These are phyloP conservation scores for Neoconidiobolus thromboides DNA, from an alignment of 371 early-diverging fungal genomes.

Conservation along the genomic window DNA sequence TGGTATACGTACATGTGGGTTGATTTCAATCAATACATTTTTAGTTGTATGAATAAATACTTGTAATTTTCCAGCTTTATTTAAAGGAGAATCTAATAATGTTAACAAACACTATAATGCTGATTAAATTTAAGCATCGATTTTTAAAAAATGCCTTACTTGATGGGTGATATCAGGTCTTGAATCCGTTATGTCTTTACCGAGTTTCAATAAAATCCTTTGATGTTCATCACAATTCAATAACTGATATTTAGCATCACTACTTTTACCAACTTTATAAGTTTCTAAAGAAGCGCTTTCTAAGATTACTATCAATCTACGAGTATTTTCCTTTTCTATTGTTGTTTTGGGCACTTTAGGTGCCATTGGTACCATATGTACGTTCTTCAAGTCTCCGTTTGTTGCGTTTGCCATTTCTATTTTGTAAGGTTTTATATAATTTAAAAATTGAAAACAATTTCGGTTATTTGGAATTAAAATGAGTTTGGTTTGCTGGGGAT, in stretches of 20 bases:
- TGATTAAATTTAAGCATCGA: not conserved
- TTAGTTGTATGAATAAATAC: slow-evolving; percentile 88
- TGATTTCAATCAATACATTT: slow-evolving; percentile 92
- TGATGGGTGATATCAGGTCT: slow-evolving; percentile 96
- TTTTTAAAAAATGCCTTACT: slow-evolving; percentile 17
- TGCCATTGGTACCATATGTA: slow-evolving; percentile 40
- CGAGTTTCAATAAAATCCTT: slow-evolving; percentile 65
- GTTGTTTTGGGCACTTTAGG: slow-evolving; percentile 60
- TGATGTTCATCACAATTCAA: slow-evolving; percentile 95
- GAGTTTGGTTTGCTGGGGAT: too few relatives aligned
- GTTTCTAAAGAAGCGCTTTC: slow-evolving; percentile 83
- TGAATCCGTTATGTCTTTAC: slow-evolving; percentile 60
- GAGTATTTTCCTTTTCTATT: slow-evolving; percentile 50
- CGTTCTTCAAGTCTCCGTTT: not conserved
- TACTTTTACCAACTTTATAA: slow-evolving; percentile 80
- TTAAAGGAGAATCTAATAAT: slow-evolving; percentile 91
- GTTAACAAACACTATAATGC: slow-evolving; percentile 70
- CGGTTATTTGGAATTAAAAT: too few relatives aligned
- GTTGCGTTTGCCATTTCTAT: too few relatives aligned
- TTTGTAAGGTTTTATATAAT: too few relatives aligned
- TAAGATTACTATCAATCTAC: slow-evolving; percentile 83
- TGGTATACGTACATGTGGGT: slow-evolving; percentile 93
- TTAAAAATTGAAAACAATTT: too few relatives aligned
- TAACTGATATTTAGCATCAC: slow-evolving; percentile 76
- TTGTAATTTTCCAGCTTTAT: slow-evolving; percentile 90